Base-by-base conservation (phyloP, 306 rosid species). In the Pachyrhizus erosus region DNA sequence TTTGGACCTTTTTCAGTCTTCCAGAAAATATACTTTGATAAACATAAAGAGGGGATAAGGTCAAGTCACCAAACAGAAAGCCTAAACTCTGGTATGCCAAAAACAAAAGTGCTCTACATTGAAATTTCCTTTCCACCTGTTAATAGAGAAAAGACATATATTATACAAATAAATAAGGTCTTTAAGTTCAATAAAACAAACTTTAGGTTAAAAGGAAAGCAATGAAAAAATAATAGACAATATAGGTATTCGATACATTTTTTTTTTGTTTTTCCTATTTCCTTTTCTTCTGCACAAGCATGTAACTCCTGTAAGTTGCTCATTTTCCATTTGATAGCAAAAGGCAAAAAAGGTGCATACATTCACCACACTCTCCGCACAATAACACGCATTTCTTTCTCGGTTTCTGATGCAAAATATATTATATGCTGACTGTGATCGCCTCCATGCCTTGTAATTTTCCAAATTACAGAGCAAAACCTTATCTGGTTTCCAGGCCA, bases 11-110 rank as follows among this genome's bases (percentile, higher is more conserved):
- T 58, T 66, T 52, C 90, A 92, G 69, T 37, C 86, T 87, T 84
- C 91, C 92, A 69, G 93, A 81, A 82, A 94, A 91, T 57, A 89
- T 80, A 85, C 77, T 88, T 84, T 84, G 89, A 79, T 86, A 92
- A 75, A 92, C 97, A 83, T 89, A 94, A 39, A 92, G 88, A 1
- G 98, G 98, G 68, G 98, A 87, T 80, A 89, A 80, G 92, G 89
- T 84, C 78, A 94, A 76, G 78, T 83, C 91, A 65, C 91, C 97
- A 64, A 92, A 88, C 82, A 94, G 83, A 77, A 87, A 89, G 72
- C 98, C 98, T 57, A 92, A 80, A 88, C 97, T 91, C 87, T 87
- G 89, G 84, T 88, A 91, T 64, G 83, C 90, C 94, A 87, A 79
- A 42, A 85, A 71, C 76, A 87, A 78, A 80, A 80, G 64, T 64